Evolutionary conservation across 2,329 filamentous ascomycete species (phyloP), one percentile per base, ranked within the genome.

Genomic region (Cladosporium halotolerans): DNA sequence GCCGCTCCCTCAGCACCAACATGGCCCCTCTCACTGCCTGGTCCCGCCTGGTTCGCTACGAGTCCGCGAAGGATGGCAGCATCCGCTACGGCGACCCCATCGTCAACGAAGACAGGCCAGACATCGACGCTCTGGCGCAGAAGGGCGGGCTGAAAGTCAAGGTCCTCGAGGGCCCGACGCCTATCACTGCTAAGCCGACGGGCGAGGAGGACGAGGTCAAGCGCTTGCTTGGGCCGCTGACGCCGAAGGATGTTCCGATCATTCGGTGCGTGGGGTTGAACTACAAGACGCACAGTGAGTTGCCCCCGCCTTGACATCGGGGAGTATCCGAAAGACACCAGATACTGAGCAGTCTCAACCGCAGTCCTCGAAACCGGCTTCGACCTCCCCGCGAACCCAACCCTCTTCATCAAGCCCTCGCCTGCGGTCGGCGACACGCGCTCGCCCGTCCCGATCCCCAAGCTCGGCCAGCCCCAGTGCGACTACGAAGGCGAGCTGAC

Each of bases 401-500:
- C 89, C 9, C 71, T 91, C 14, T 91, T 91, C 70, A 85, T 83
- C 72, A 89, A 89, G 69, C 86, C 86, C 3, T 67, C 76, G 6
- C 87, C 85, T 2, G 73, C 86, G 0, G 75, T 89, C 19, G 68
- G 78, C 0, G 85, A 85, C 2, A 85, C 85, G 0, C 74, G 69
- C 2, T 83, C 86, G 60, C 74, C 82, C 1, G 84, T 89, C 49
- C 84, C 85, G 2, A 75, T 92, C 34, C 80, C 82, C 18, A 63
- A 70, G 2, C 72, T 86, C 55, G 86, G 84, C 0, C 86, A 89
- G 68, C 76, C 84, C 56, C 76, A 75, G 45, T 72, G 89, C 14
- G 88, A 91, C 70, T 91, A 91, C 69, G 88, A 92, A 71, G 88
- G 85, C 66, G 88, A 92, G 71, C 77, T 92, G 6, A 84, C 89